Evolutionary conservation across 192 early-diverging fungal genomes (phyloP).

Genomic region (Oehlia diaphana): DNA sequence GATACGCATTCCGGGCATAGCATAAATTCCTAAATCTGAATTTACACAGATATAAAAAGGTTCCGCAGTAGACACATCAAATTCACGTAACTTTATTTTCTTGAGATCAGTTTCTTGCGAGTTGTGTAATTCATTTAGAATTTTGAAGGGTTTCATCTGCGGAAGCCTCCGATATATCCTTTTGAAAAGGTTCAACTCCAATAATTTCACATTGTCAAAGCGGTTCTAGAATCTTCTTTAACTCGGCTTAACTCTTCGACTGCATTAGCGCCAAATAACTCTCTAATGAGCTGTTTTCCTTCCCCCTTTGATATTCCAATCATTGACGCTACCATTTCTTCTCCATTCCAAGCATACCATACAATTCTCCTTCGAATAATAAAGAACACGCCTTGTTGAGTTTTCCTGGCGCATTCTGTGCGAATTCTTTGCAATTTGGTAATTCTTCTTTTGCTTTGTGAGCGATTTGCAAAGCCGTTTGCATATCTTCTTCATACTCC

Average conservation of each 20-base stretch:
- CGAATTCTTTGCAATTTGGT: conserved; percentile 47
- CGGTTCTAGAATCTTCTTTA: not conserved
- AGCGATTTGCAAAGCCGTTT: conserved; percentile 40
- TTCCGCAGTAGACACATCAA: not conserved
- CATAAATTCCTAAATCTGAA: not conserved
- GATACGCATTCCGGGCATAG: conserved; percentile 11
- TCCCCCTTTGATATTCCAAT: conserved; percentile 31
- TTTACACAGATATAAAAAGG: not conserved
- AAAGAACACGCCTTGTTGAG: conserved; percentile 57
- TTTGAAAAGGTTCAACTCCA: not conserved
- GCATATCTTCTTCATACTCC: conserved; percentile 53
- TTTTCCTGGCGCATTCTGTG: conserved; percentile 39
- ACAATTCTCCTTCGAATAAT: conserved; percentile 47
- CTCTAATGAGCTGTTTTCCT: not conserved
- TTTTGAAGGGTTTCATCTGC: not conserved
- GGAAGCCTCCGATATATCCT: not conserved
- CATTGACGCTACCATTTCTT: conserved; percentile 9
- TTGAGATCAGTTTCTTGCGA: not conserved
- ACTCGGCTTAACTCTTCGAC: not conserved
- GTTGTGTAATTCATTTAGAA: not conserved
- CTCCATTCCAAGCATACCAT: conserved; percentile 33
- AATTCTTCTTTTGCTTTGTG: conserved; percentile 47
- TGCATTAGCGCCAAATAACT: not conserved
- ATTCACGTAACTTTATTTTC: not conserved
- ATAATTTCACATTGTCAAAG: not conserved